Percentiles rank a stretch among this genome's conserved stretches.
phyloP scores from a whole-genome alignment of 2,329 filamentous ascomycete species.

The Cercospora sojina region DNA sequence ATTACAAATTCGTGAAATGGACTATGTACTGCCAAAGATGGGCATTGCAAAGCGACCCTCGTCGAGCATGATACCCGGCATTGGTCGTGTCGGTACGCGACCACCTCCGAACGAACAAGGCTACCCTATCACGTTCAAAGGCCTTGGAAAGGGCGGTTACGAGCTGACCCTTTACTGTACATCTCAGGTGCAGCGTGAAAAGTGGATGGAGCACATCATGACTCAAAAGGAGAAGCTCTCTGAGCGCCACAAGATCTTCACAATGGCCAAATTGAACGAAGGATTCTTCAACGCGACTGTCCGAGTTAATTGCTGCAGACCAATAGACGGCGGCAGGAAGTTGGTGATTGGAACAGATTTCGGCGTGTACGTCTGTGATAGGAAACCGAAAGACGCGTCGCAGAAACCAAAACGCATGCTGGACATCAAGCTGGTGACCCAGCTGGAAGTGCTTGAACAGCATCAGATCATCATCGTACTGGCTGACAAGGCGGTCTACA shows the following conservation, averaged over 20 bases:
- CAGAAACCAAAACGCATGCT: slow-evolving; percentile 76
- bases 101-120: slow-evolving; percentile 65
- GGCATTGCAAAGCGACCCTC: slow-evolving; percentile 84
- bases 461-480: slow-evolving; percentile 89
- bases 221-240: slow-evolving; percentile 82
- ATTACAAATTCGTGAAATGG: slow-evolving; percentile 93
- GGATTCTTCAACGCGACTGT: slow-evolving; percentile 89
- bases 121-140: slow-evolving; percentile 93
- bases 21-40: slow-evolving; percentile 80
- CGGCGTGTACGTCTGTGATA: slow-evolving; percentile 88
- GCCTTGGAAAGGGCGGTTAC: slow-evolving; percentile 93
- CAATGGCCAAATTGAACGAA: slow-evolving; percentile 69
- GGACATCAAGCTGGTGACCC: slow-evolving; percentile 82
- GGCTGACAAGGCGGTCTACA: slow-evolving; percentile 88
- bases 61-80: slow-evolving; percentile 71
- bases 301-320: slow-evolving; percentile 90
- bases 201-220: slow-evolving; percentile 96
- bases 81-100: slow-evolving; percentile 51
- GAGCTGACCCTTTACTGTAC: slow-evolving; percentile 85
- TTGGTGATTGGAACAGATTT: slow-evolving; percentile 91
- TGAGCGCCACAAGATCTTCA: slow-evolving; percentile 70
- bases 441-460: slow-evolving; percentile 94
- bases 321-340: slow-evolving; percentile 92
- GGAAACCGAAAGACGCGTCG: slow-evolving; percentile 77
- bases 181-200: slow-evolving; percentile 81